Evolutionary conservation across 345 rosid genomes (phyloP).

Genomic region (Cardamine occulta): DNA sequence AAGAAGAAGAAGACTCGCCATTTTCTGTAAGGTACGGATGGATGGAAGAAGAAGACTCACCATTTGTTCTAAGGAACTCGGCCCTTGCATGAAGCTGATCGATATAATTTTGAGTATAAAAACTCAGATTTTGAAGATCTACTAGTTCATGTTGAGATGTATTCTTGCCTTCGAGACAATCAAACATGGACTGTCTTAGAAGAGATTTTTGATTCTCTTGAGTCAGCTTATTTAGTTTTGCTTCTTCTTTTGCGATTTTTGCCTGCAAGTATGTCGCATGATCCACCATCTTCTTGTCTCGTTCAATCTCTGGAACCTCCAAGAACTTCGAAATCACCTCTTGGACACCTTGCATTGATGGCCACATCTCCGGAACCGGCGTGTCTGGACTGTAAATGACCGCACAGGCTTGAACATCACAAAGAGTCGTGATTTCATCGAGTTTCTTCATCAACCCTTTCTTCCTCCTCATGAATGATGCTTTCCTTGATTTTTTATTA

Average conservation of each 20-base stretch:
- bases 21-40: neutral
- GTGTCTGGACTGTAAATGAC: no score
- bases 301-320: neutral
- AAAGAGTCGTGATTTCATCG: conserved; percentile 18
- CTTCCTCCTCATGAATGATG: conserved; percentile 18
- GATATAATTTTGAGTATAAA: neutral
- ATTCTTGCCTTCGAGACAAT: neutral
- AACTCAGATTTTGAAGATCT: neutral
- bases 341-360: neutral
- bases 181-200: neutral
- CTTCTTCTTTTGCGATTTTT: neutral
- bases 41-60: neutral
- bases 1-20: neutral
- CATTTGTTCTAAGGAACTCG: neutral
- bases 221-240: neutral
- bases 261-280: neutral
- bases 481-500: neutral
- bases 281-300: neutral
- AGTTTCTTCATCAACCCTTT: neutral
- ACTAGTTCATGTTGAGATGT: neutral
- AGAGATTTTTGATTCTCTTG: neutral
- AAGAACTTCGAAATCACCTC: neutral
- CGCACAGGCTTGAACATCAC: no score
- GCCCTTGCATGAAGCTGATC: neutral
- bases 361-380: conserved; percentile 18